A percentile compares a stretch with the other conserved stretches of the same genome.
These are phyloP conservation scores for Lentinula guzmanii DNA, from an alignment of 768 basidiomycete genomes.

Conservation along the genomic window DNA sequence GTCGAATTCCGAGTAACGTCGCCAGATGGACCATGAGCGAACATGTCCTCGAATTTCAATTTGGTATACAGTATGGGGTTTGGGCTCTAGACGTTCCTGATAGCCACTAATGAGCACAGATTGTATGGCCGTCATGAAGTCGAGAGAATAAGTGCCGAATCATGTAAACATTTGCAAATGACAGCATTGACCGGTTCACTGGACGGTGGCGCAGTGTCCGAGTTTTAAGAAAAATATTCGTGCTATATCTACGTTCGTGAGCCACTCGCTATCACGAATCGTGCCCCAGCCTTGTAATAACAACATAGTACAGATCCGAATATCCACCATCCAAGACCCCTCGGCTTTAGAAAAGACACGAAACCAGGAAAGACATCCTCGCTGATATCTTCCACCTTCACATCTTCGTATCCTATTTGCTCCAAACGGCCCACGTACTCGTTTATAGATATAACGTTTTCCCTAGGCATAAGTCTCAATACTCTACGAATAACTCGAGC, in stretches of 20 bases:
- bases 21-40: conserved; percentile 90
- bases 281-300: conserved; percentile 31
- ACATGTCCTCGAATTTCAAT: conserved; percentile 86
- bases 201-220: too few relatives aligned
- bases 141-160: not conserved
- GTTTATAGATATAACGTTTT: conserved; percentile 41
- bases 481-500: conserved; percentile 23
- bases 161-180: not conserved
- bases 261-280: conserved; percentile 46
- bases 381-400: conserved; percentile 52
- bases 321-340: conserved; percentile 36
- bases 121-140: conserved; percentile 66
- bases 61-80: conserved; percentile 75
- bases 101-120: conserved; percentile 63
- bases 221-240: too few relatives aligned
- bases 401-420: conserved; percentile 45
- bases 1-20: conserved; percentile 92
- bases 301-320: conserved; percentile 33
- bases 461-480: conserved; percentile 38
- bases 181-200: too few relatives aligned
- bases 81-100: conserved; percentile 65
- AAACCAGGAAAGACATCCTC: conserved; percentile 55
- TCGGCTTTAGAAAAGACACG: conserved; percentile 36
- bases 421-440: conserved; percentile 40
- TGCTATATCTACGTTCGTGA: not conserved